Evolutionary conservation across 2,329 filamentous ascomycete genomes (phyloP), one percentile per base, ranked within the genome.

Genomic region (Fusarium sterilihyphosum): DNA sequence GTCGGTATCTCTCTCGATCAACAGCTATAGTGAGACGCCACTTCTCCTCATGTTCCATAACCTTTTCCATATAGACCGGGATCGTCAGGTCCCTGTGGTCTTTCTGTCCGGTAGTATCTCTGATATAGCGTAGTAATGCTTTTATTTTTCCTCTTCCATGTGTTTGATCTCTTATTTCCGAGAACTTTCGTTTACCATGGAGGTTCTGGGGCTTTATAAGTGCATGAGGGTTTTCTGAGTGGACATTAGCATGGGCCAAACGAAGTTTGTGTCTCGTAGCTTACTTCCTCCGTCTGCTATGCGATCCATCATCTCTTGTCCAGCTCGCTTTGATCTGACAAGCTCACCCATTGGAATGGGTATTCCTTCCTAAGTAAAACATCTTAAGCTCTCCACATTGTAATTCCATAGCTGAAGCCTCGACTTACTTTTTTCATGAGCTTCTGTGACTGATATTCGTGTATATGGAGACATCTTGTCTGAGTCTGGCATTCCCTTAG

Each of bases 1-100:
- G 86, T 18, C 74, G 77, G 57, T 77, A 82, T 20, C 77, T 79
- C n/a, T 84, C 81, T 8, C 86, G 83, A 50, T 87, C 84, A 43
- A 88, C 80, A 0, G 82, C 82, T 54, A 87, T 79, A 12, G 82
- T 80, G 2, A 87, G 57, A 61, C 85, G 85, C 80, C 82, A 87
- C 57, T 82, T 78, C 4, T 81, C 70, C 2, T 79, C 78, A 22
- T 78, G 70, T 12, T 79, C 44, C 1, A 83, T 56, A 0, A 71
- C 44, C 73, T 85, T 80, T 35, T 82, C 78, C 24, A 86, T 78
- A 61, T 83, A 84, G 0, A 86, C 58, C 24, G 82, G 80, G 0
- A 79, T 78, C 7, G 20, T 56, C 24, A 56, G 26, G 8, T 56
- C 24, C 37, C 20, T 41, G 11, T 56, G 35, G 11, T 56, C 35